phyloP scores from a whole-genome alignment of 177 flowering plant species.

The Telopea speciosissima region DNA sequence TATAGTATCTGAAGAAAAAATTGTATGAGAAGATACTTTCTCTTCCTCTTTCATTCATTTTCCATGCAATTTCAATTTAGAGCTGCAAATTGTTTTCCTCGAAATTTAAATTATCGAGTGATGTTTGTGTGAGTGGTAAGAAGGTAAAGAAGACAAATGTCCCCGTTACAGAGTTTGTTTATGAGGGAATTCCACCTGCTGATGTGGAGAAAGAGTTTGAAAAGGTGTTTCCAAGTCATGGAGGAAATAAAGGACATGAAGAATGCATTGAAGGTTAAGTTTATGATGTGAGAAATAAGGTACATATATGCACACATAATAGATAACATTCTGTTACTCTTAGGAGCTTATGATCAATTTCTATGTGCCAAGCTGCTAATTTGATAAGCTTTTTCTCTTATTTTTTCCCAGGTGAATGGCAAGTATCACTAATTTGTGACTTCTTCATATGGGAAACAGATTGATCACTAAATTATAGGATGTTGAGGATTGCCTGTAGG shows the following conservation, averaged over 20 bases:
- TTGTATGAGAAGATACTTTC: too few species aligned
- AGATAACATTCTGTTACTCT: background rate
- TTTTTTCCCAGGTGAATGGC: conserved; percentile 57
- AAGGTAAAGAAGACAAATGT: too few species aligned
- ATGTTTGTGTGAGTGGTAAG: too few species aligned
- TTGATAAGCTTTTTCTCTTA: background rate
- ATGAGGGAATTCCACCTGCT: conserved; percentile 53
- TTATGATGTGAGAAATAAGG: conserved; percentile 96
- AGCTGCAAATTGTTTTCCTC: too few species aligned
- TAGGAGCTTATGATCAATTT: background rate
- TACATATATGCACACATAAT: too few species aligned
- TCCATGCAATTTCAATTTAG: too few species aligned
- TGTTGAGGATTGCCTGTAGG: conserved; percentile 95
- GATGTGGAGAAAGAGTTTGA: conserved; percentile 94
- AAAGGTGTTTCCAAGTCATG: conserved; percentile 95
- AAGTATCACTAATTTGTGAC: conserved; percentile 74
- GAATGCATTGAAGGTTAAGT: conserved; percentile 94
- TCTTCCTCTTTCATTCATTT: too few species aligned
- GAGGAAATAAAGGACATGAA: conserved; percentile 94
- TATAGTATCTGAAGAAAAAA: too few species aligned
- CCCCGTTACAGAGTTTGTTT: too few species aligned
- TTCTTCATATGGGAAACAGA: conserved; percentile 50
- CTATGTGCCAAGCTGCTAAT: background rate
- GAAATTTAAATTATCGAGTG: too few species aligned
- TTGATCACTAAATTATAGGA: conserved; percentile 65